Conservation (phyloP, 257 asterid species). For the Forsythia viridissima region DNA sequence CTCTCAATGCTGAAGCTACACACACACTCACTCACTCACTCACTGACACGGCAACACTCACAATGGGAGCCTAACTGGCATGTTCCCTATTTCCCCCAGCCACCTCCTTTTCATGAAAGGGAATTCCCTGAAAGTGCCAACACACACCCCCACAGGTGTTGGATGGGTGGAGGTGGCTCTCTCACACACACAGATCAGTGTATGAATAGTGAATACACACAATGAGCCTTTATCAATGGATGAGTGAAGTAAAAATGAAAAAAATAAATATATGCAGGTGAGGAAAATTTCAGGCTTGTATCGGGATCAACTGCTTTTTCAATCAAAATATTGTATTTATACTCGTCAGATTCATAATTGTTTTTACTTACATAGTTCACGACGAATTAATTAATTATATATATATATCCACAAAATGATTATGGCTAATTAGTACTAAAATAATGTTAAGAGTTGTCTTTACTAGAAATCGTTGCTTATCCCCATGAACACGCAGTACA, state of each 20-base stretch:
- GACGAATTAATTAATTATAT: background rate
- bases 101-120: constrained; percentile 41
- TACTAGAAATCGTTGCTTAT: constrained; percentile 56
- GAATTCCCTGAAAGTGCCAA: constrained; percentile 32
- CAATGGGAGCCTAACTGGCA: constrained; percentile 32
- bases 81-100: constrained; percentile 24
- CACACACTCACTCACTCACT: constrained; percentile 11
- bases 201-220: constrained; percentile 29
- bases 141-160: constrained; percentile 14
- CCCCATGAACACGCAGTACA: constrained; percentile 43
- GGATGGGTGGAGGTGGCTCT: background rate
- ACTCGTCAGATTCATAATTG: constrained; percentile 5
- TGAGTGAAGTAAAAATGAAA: too few relatives aligned
- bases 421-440: background rate
- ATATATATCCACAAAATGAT: background rate
- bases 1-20: constrained; percentile 39
- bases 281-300: too few relatives aligned
- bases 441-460: background rate
- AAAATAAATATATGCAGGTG: too few relatives aligned
- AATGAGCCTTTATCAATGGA: constrained; percentile 19
- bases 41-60: background rate
- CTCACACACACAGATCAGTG: constrained; percentile 16
- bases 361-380: constrained; percentile 3
- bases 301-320: too few relatives aligned
- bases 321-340: background rate